Evolutionary conservation across 2,329 filamentous ascomycete genomes (phyloP).

Genomic region (Ophidiomyces ophidiicola): DNA sequence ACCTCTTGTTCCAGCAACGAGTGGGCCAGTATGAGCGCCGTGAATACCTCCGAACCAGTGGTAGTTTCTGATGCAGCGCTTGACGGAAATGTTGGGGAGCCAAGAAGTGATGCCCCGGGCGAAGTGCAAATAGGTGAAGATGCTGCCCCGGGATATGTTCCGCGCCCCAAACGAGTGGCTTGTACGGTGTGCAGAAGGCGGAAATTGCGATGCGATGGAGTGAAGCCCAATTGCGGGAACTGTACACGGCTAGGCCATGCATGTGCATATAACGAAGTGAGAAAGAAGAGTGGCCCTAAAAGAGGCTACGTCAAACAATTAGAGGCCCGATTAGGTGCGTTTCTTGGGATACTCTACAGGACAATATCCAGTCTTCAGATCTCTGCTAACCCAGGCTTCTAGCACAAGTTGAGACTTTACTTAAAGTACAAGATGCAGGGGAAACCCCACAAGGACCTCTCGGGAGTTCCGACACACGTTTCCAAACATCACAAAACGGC

Average conservation of each 20-base stretch:
- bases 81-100: background rate
- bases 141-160: constrained; percentile 49
- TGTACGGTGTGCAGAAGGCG: constrained; percentile 89
- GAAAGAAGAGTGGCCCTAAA: constrained; percentile 90
- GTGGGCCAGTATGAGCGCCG: constrained; percentile 1
- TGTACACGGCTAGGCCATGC: constrained; percentile 76
- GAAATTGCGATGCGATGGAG: constrained; percentile 81
- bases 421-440: constrained; percentile 62
- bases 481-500: background rate
- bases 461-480: background rate
- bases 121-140: too few species aligned
- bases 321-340: constrained; percentile 87
- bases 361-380: background rate
- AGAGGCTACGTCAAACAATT: constrained; percentile 87
- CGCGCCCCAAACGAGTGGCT: constrained; percentile 82
- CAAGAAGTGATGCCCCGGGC: constrained; percentile 15
- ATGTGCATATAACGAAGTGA: constrained; percentile 82
- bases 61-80: background rate
- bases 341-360: constrained; percentile 36
- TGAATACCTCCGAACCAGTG: background rate
- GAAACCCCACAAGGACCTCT: constrained; percentile 10
- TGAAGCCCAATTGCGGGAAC: constrained; percentile 73
- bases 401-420: constrained; percentile 87
- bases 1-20: background rate
- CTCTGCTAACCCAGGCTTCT: constrained; percentile 5